These are phyloP conservation scores for Ceriops tagal DNA, from an alignment of 345 rosid genomes.

Conservation along the genomic window DNA sequence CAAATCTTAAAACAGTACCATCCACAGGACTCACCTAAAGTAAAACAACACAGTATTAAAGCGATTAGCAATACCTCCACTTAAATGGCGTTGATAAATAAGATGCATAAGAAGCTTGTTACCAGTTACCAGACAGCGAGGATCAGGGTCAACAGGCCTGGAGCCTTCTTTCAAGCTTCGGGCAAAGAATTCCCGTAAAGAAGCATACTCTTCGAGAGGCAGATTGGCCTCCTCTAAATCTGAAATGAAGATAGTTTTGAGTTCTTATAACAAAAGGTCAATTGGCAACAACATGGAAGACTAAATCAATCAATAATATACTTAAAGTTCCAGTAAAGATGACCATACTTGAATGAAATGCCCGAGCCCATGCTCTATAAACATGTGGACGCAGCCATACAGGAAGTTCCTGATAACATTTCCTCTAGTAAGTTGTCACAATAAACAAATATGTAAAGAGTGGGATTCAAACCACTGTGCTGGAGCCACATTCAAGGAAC, in stretches of 20 bases:
- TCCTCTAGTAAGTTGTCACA: conserved; percentile 14
- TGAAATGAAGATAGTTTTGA: conserved; percentile 32
- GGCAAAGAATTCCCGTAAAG: conserved; percentile 79
- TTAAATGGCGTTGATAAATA: conserved; percentile 14
- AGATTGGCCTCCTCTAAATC: conserved; percentile 83
- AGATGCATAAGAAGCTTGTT: conserved; percentile 42
- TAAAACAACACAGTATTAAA: conserved; percentile 3
- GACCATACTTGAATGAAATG: conserved; percentile 76
- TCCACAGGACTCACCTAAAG: conserved; percentile 92
- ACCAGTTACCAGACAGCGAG: conserved; percentile 94
- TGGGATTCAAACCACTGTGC: no score
- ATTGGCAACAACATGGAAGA: neutral
- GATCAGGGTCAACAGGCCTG: conserved; percentile 81
- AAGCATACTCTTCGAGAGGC: conserved; percentile 79
- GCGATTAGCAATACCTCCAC: conserved; percentile 21
- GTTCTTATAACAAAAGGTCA: neutral
- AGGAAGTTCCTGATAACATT: conserved; percentile 65
- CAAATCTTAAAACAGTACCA: conserved; percentile 73
- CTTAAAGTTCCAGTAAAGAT: no score
- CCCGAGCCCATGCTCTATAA: conserved; percentile 89
- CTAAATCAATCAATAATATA: neutral
- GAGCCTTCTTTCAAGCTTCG: conserved; percentile 83
- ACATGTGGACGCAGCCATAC: conserved; percentile 76
- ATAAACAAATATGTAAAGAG: neutral
- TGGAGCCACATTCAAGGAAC: neutral